Base-by-base conservation (phyloP, 2,329 filamentous ascomycete species). In the Cadophora sp. region DNA sequence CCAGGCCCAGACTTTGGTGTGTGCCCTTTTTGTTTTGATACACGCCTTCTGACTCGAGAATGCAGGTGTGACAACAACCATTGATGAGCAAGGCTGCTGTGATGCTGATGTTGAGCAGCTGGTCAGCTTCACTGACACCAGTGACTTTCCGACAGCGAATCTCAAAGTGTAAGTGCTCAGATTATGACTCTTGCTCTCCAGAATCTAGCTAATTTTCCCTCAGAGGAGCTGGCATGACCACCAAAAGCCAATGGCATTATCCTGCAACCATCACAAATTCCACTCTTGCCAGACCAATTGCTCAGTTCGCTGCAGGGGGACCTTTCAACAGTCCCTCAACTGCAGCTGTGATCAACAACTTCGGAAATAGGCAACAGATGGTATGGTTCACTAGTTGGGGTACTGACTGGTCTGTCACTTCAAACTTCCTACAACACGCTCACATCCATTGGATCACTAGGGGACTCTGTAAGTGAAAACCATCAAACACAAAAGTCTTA, bases 391-490 rank as follows among this genome's bases (percentile, higher is more conserved):
- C 86, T 67, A 78, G 79, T 64, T 74, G 82, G 31, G 78, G 79
- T 4, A 78, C 78, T 34, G 79, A 80, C 62, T 81, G 80, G 80
- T 78, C 76, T 68, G 71, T 82, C 14, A 83, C 86, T 1, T 86
- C 84, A 72, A 87, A 83, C 76, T 87, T 83, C 73, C 75, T 88
- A 64, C 86, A 89, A 76, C 87, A 89, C 76, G 81, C 86, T 14
- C 88, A 84, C 82, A 88, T 89, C 66, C 83, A 84, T 72, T 89
- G 87, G 87, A 75, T 88, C 37, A 89, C 87, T n/a, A 82, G 86
- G 67, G 87, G 87, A 43, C 77, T 89, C 7, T 85, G 68, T 71
- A 69, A 68, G 70, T 56, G 31, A n/a, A n/a, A n/a, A n/a, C n/a
- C n/a, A n/a, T n/a, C n/a, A n/a, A n/a, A n/a, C n/a, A n/a, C n/a